Evolutionary conservation across 139 green algal genomes (phyloP), one percentile per base, ranked within the genome.

Genomic region (Micromonas pusilla): DNA sequence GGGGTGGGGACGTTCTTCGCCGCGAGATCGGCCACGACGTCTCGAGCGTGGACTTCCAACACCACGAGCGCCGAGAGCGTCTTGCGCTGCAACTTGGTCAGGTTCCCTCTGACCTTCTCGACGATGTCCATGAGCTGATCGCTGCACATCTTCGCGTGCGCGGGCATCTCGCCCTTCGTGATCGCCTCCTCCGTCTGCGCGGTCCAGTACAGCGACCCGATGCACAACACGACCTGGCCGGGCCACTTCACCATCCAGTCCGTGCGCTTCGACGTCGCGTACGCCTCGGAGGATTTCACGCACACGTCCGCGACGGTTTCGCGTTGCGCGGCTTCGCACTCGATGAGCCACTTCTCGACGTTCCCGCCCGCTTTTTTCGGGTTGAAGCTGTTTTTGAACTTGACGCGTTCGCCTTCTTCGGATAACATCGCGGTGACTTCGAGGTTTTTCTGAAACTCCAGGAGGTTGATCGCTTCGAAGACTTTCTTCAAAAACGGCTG

Each of bases 401-500:
- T 28, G 37, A 93, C 84, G 66, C 81, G 82, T 87, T 94, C 90
- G n/a, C 83, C 80, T 72, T 93, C 90, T 79, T 89, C 88, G 54
- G 81, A 88, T 52, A 86, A 65, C 90, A 94, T 92, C 25, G 87
- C 89, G 1, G 81, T 90, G 45, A 91, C 81, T 30, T 79, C 70
- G 19, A 89, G 57, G 34, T 90, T 72, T 6, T 74, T 57, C 67
- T 81, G 37, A 80, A 93, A 93, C 72, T 91, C 76, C 23, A 93
- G 83, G 25, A 63, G 72, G 80, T 88, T 84, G 84, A 94, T 94
- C 77, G 88, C 89, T 79, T 94, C 90, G 71, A 94, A 94, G 79
- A 91, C 89, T 81, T 94, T 94, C 32, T 85, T 83, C 64, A 93
- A 74, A 82, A 91, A 94, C 52, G 90, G 90, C 85, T 93, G 89